phyloP scores from a whole-genome alignment of 768 basidiomycete genomes.

The Termitomyces sp. region DNA sequence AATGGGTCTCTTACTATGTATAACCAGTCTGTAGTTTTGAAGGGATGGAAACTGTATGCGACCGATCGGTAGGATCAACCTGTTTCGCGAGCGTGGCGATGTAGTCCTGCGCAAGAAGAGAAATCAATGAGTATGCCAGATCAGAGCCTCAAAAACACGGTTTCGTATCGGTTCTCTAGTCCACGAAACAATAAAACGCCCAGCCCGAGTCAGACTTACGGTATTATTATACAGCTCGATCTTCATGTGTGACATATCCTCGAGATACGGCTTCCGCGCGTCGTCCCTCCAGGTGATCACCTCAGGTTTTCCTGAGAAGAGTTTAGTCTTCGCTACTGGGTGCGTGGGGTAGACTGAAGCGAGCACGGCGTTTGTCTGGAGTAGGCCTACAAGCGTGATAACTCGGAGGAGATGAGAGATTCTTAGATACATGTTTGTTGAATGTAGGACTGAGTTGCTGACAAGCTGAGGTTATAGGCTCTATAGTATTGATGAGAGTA shows the following conservation, averaged over 20 bases:
- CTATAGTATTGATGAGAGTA: not conserved
- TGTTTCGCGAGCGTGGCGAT: constrained; percentile 40
- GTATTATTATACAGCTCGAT: constrained; percentile 44
- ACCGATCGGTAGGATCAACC: constrained; percentile 33
- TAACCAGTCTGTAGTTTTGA: constrained; percentile 23
- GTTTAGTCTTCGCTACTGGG: constrained; percentile 44
- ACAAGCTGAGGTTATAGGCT: not conserved
- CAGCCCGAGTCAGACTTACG: constrained; percentile 27
- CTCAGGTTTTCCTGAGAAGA: constrained; percentile 39
- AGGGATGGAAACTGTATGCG: constrained; percentile 32
- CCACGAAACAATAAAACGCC: not conserved
- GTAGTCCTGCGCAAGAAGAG: constrained; percentile 30
- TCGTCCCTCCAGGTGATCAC: constrained; percentile 52
- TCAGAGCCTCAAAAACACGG: not conserved
- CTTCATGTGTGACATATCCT: constrained; percentile 36
- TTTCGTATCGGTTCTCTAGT: not conserved
- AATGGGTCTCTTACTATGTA: constrained; percentile 25
- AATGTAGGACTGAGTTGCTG: not conserved
- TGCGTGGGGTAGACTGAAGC: constrained; percentile 49
- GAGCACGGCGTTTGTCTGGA: constrained; percentile 8
- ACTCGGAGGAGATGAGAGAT: not conserved
- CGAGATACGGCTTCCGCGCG: constrained; percentile 33
- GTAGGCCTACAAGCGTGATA: not conserved
- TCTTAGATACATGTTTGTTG: constrained; percentile 1
- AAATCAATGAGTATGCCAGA: not conserved